phyloP scores from a whole-genome alignment of 2,329 filamentous ascomycete species.

The Fonsecaea erecta region DNA sequence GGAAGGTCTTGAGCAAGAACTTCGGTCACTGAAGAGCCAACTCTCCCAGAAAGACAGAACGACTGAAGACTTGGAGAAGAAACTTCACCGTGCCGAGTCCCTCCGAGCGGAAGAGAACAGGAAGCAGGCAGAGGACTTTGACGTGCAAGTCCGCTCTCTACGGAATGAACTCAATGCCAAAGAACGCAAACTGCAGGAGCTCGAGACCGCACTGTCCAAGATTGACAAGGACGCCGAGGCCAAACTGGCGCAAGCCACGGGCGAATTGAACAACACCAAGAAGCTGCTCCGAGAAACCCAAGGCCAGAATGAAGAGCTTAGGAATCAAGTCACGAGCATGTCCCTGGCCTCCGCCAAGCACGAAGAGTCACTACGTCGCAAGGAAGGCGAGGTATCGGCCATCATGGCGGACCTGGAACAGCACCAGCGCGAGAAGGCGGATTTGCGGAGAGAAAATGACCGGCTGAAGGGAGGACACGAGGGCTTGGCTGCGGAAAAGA shows the following conservation, averaged over 20 bases:
- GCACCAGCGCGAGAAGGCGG: conserved; percentile 77
- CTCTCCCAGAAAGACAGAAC: conserved; percentile 32
- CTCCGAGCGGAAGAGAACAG: conserved; percentile 31
- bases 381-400: conserved; percentile 89
- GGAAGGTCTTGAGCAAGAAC: conserved; percentile 34
- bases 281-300: conserved; percentile 75
- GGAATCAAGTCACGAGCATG: conserved; percentile 82
- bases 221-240: conserved; percentile 87
- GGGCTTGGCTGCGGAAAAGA: conserved; percentile 73
- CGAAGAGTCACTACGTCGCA: conserved; percentile 88
- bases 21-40: conserved; percentile 34
- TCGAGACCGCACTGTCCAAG: conserved; percentile 82
- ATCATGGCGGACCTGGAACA: conserved; percentile 83
- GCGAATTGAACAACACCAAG: conserved; percentile 76
- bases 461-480: conserved; percentile 76
- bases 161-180: conserved; percentile 88
- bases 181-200: conserved; percentile 84
- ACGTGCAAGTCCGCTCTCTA: conserved; percentile 78
- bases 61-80: conserved; percentile 33
- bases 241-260: conserved; percentile 76
- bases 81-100: conserved; percentile 32
- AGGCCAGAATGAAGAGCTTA: conserved; percentile 79
- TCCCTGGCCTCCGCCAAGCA: conserved; percentile 93
- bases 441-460: conserved; percentile 78
- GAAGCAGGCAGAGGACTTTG: conserved; percentile 32